Base-by-base conservation (phyloP, 345 rosid species). In the Populus simonii region DNA sequence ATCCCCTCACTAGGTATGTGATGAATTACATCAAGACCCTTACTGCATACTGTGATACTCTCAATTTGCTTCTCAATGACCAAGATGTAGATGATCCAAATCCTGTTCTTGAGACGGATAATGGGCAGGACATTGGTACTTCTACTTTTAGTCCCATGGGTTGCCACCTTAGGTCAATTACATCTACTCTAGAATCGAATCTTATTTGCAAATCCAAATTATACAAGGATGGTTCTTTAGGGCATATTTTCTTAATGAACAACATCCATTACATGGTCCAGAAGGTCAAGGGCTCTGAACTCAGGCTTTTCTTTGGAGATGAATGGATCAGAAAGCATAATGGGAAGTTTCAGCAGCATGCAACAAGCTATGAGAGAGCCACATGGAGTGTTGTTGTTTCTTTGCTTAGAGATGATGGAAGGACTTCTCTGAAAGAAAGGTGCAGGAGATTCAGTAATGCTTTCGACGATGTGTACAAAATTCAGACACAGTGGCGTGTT, bases 281-380 rank as follows among this genome's bases (percentile, higher is more conserved):
- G 72, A 92, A 92, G 85, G 89, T 92, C 3, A 90, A 89, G 70
- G 83, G 76, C 76, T 91, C 94, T 0, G 89, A 91, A 66, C 93
- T 94, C 76, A 81, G 86, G 82, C 77, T 11, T 70, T 81, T 83
- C 82, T 90, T 94, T 45, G 98, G 94, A 80, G 96, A 94, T 66
- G 92, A 85, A 63, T 94, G 98, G 98, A 88, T 92, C 80, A 83
- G 92, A 33, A 91, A 86, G 82, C 92, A 89, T 68, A 89, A 73
- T 0, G 96, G 83, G 4, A 87, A 83, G 66, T 87, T 85, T 82
- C 94, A 87, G 83, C 90, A 83, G 72, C 80, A 84, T 45, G 97
- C 91, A 33, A 91, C 84, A 13, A 78, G 82, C 85, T 93, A 93
- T 61, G 87, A 85, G 76, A 84, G 94, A 79, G 77, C 88, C 66